These are phyloP conservation scores for Chaetomiaceae sp. DNA, from an alignment of 2,329 filamentous ascomycete genomes.

Conservation along the genomic window DNA sequence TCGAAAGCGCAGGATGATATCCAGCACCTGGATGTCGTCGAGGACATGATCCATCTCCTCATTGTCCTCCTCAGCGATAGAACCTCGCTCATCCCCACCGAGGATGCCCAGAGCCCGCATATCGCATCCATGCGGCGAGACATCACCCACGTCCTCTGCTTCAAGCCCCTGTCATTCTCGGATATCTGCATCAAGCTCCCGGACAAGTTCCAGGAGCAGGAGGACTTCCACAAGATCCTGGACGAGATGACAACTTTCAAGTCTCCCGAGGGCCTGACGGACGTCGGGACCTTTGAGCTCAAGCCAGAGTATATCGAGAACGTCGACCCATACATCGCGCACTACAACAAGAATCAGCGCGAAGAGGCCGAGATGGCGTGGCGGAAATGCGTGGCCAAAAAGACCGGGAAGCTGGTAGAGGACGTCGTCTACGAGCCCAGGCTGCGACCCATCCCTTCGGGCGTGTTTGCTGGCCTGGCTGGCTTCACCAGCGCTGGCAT, in stretches of 20 bases:
- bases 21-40: conserved; percentile 87
- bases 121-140: conserved; percentile 76
- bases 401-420: conserved; percentile 70
- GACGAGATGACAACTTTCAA: conserved; percentile 87
- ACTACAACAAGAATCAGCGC: conserved; percentile 94
- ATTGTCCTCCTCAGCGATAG: conserved; percentile 89
- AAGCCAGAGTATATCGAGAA: conserved; percentile 81
- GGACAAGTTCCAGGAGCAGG: conserved; percentile 83
- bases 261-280: conserved; percentile 82
- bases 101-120: conserved; percentile 61
- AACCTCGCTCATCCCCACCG: conserved; percentile 66
- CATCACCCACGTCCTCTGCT: conserved; percentile 89
- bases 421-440: conserved; percentile 92
- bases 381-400: conserved; percentile 80
- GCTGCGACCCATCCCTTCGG: conserved; percentile 67
- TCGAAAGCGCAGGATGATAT: conserved; percentile 73
- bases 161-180: conserved; percentile 92
- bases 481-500: conserved; percentile 77
- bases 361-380: conserved; percentile 92
- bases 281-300: conserved; percentile 90
- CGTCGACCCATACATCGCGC: conserved; percentile 91
- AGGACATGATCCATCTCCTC: conserved; percentile 91
- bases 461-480: conserved; percentile 72
- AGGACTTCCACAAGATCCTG: conserved; percentile 79
- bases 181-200: conserved; percentile 82